Conservation (phyloP, 768 basidiomycete species). For the Fibroporia radiculosa region DNA sequence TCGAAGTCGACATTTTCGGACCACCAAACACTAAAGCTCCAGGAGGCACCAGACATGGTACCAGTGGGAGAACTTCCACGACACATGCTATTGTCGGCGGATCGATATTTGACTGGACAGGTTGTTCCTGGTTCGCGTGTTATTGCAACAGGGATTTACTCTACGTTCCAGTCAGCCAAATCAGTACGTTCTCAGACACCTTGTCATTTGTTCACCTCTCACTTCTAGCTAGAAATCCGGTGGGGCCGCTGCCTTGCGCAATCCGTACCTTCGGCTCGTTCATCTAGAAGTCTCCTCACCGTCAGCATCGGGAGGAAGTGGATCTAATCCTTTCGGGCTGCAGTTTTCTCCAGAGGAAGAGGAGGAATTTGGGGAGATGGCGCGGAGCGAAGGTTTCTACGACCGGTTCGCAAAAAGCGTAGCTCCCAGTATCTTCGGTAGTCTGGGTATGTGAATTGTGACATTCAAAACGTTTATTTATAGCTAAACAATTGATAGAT, state of each 20-base stretch:
- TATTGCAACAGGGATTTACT: constrained; percentile 93
- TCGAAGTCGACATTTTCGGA: constrained; percentile 92
- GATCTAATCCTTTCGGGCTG: constrained; percentile 77
- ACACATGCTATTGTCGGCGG: constrained; percentile 88
- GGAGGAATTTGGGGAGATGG: constrained; percentile 91
- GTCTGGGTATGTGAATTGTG: constrained; percentile 54
- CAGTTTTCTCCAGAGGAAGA: constrained; percentile 95
- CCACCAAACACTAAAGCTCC: constrained; percentile 92
- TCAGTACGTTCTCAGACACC: constrained; percentile 40
- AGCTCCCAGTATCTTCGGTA: constrained; percentile 95
- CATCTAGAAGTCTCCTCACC: constrained; percentile 88
- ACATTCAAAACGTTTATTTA: background rate
- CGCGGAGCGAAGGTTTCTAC: constrained; percentile 82
- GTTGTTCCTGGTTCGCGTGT: constrained; percentile 96
- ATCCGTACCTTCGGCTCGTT: constrained; percentile 88
- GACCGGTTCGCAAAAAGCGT: constrained; percentile 92
- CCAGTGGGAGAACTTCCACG: constrained; percentile 96
- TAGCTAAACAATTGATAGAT: constrained; percentile 40
- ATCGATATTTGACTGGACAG: constrained; percentile 84
- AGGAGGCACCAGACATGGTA: constrained; percentile 99
- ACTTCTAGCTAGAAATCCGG: constrained; percentile 51
- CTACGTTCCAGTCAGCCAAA: constrained; percentile 87
- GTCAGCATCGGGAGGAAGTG: constrained; percentile 56
- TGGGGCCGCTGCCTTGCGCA: constrained; percentile 83
- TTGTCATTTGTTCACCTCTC: background rate